Evolutionary conservation across 2,329 filamentous ascomycete genomes (phyloP).

Genomic region (Madurella fahalii): DNA sequence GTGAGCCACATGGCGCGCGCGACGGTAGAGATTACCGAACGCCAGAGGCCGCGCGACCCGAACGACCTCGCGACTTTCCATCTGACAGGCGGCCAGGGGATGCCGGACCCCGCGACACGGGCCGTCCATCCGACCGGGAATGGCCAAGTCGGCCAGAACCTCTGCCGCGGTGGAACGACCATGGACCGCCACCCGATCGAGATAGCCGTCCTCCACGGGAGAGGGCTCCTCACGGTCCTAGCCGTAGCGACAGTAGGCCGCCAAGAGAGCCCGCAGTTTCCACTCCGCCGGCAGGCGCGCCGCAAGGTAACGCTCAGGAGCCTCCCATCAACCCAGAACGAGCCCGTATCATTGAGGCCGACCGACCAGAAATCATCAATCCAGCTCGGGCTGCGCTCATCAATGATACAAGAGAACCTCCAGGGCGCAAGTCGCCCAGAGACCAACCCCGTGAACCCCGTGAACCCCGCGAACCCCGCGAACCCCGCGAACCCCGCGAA

Average conservation of each 20-base stretch:
- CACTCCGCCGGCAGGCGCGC: conserved; percentile 29
- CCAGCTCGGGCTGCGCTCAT: conserved; percentile 46
- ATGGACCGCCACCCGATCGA: conserved; percentile 28
- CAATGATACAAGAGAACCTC: conserved; percentile 35
- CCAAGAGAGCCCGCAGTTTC: conserved; percentile 23
- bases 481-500: conserved; percentile 44
- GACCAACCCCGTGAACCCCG: conserved; percentile 29
- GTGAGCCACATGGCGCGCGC: conserved; percentile 37
- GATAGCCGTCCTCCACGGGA: conserved; percentile 36
- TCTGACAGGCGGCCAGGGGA: conserved; percentile 43
- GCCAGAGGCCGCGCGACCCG: conserved; percentile 39
- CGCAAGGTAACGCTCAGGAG: conserved; percentile 35
- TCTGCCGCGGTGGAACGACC: conserved; percentile 36
- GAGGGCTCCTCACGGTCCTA: conserved; percentile 29
- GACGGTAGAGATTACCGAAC: conserved; percentile 30
- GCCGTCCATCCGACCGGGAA: conserved; percentile 39
- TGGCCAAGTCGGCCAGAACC: conserved; percentile 29
- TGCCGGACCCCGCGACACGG: conserved; percentile 30
- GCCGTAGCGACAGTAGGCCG: conserved; percentile 23
- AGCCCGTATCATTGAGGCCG: conserved; percentile 37
- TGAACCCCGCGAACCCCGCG: conserved; percentile 44
- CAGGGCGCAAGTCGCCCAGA: conserved; percentile 37
- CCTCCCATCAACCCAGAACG: conserved; percentile 54
- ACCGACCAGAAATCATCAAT: conserved; percentile 42
- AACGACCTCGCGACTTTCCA: conserved; percentile 40